These are phyloP conservation scores for Trichophyton simii DNA, from an alignment of 2,329 filamentous ascomycete species.

Conservation along the genomic window DNA sequence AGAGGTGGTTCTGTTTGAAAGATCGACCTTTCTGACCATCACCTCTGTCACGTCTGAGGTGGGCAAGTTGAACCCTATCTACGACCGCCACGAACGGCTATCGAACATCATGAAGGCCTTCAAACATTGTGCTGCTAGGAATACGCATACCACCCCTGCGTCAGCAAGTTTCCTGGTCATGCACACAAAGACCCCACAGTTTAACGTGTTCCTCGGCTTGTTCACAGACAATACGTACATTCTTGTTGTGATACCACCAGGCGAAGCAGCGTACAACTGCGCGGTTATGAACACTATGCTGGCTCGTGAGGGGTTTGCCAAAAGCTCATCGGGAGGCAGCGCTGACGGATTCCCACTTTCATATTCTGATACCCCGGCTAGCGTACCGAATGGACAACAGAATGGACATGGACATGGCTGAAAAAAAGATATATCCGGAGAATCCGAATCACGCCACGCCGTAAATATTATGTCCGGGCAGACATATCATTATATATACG, in stretches of 20 bases:
- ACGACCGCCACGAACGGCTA: slow-evolving; percentile 86
- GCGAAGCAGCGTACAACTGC: slow-evolving; percentile 81
- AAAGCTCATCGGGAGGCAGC: slow-evolving; percentile 36
- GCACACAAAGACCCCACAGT: slow-evolving; percentile 45
- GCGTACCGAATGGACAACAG: slow-evolving; percentile 3
- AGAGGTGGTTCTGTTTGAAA: slow-evolving; percentile 87
- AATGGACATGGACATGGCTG: background rate
- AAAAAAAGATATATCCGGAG: background rate
- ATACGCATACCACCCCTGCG: slow-evolving; percentile 33
- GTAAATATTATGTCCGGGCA: background rate
- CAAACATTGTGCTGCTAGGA: slow-evolving; percentile 57
- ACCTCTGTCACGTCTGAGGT: slow-evolving; percentile 71
- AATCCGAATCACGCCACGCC: background rate
- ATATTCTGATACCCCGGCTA: slow-evolving; percentile 17
- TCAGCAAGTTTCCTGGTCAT: slow-evolving; percentile 35
- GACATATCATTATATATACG: background rate
- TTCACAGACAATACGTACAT: slow-evolving; percentile 98
- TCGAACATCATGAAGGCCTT: slow-evolving; percentile 98
- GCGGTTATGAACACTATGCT: slow-evolving; percentile 84
- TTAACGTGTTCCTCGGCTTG: slow-evolving; percentile 88
- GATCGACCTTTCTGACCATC: slow-evolving; percentile 92
- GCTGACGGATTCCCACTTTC: slow-evolving; percentile 32
- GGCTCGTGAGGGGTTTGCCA: slow-evolving; percentile 68
- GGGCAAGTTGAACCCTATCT: slow-evolving; percentile 70
- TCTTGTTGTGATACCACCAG: slow-evolving; percentile 78